Evolutionary conservation across 192 early-diverging fungal species (phyloP).

Genomic region (Coemansia sp.): DNA sequence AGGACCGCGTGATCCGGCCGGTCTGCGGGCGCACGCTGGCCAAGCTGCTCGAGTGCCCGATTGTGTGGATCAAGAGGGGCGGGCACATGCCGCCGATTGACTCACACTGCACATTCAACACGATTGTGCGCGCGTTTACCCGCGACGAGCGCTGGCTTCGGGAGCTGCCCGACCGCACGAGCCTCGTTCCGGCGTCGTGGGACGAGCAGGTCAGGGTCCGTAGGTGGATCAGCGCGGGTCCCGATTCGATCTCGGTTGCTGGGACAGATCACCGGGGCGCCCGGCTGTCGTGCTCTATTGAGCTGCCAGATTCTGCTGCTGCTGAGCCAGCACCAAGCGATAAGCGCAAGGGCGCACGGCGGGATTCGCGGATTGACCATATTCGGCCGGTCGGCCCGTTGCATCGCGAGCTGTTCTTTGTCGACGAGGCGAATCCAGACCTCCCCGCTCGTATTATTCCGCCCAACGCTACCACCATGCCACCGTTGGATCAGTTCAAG

Average conservation of each 20-base stretch:
- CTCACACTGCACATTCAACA: conserved; percentile 47
- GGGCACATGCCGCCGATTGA: conserved; percentile 54
- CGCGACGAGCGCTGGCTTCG: conserved; percentile 29
- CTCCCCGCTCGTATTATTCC: conserved; percentile 21
- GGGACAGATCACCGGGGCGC: no score
- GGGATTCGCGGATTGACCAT: conserved; percentile 10
- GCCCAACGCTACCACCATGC: no score
- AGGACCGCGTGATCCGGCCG: conserved; percentile 47
- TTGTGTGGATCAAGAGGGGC: conserved; percentile 30
- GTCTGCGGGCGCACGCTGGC: conserved; percentile 42
- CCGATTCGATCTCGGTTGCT: not conserved
- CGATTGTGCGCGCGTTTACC: conserved; percentile 33
- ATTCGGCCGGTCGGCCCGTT: conserved; percentile 16
- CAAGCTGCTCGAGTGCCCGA: conserved; percentile 34
- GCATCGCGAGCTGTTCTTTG: conserved; percentile 22
- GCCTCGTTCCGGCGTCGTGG: conserved; percentile 20
- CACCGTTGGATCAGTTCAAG: no score
- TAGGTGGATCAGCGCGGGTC: conserved; percentile 15
- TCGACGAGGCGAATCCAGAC: conserved; percentile 19
- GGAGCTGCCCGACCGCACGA: conserved; percentile 19
- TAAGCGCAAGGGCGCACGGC: not conserved
- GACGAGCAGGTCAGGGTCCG: conserved; percentile 29
- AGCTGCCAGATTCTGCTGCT: not conserved
- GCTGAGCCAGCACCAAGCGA: not conserved
- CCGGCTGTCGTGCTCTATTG: not conserved